Evolutionary conservation across 331 rosid species (phyloP), one percentile per base, ranked within the genome.

Genomic region (Erythrophleum ivorense): DNA sequence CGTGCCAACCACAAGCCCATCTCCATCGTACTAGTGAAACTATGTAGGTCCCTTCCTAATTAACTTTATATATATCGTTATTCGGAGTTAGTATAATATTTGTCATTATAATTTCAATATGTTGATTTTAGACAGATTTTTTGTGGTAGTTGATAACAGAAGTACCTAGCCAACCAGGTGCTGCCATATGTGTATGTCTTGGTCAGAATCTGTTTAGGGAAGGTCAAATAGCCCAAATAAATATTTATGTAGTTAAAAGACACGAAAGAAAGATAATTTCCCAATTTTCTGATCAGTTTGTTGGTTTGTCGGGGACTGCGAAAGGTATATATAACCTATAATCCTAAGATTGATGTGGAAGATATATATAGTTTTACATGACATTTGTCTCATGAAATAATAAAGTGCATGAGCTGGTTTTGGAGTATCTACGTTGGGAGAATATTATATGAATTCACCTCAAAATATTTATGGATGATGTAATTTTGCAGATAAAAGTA

Each of bases 231-330:
- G 67, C 54, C 33, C 52, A 74, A 38, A 73, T 15, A n/a, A 10
- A 16, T 34, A 18, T 21, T 31, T 53, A 52, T 31, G 3, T 7
- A 49, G 60, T 48, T 48, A 71, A 71, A 71, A 71, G 74, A 45
- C 36, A 33, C 15, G 19, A 71, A 29, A 21, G 58, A 13, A 24
- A 50, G 62, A 55, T 19, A 11, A 50, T n/a, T 24, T 31, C 4
- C 3, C 58, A 21, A 24, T 69, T 69, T 45, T 33, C 74, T 43
- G 55, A 45, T 69, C 57, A 45, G 10, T 69, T 69, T 69, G 59
- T 71, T 71, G 58, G 58, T 24, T 71, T 69, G 75, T 69, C 57
- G 75, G 55, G 45, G 75, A 45, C 75, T 45, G 54, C 55, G 2
- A 69, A 43, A 69, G 75, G 68, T 29, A 33, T 33, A 45, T 53